Conservation (phyloP, 441 rosid genomes). For the Pelargonium fulgidum region DNA sequence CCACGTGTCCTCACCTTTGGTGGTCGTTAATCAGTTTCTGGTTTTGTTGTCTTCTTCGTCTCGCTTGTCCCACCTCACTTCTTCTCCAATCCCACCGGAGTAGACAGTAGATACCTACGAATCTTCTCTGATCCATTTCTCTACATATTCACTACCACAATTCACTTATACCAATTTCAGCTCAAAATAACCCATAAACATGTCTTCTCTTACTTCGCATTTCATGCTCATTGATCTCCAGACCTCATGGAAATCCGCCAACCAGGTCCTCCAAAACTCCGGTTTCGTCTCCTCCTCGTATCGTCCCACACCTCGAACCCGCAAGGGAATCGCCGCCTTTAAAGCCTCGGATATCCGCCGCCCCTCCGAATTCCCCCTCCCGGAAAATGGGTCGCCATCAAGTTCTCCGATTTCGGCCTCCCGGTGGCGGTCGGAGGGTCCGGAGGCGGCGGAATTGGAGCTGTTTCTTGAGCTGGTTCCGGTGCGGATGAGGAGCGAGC, state of each 20-base stretch:
- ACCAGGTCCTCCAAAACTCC: constrained; percentile 29
- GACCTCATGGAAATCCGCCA: constrained; percentile 57
- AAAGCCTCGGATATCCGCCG: constrained; percentile 53
- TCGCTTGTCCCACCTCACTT: constrained; percentile 28
- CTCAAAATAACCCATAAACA: constrained; percentile 26
- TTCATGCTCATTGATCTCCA: constrained; percentile 62
- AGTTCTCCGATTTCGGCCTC: constrained; percentile 31
- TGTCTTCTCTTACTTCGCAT: constrained; percentile 47
- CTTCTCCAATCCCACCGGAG: constrained; percentile 37
- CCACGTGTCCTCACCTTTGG: constrained; percentile 32
- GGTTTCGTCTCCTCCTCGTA: constrained; percentile 38
- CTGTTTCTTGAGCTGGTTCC: constrained; percentile 71
- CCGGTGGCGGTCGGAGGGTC: constrained; percentile 23
- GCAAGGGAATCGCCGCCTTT: constrained; percentile 36
- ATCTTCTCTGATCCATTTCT: constrained; percentile 38
- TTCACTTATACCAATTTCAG: not conserved
- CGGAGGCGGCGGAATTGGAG: constrained; percentile 47
- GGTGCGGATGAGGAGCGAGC: constrained; percentile 45
- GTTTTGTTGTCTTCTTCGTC: constrained; percentile 13
- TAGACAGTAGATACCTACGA: constrained; percentile 41
- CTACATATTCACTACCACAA: not conserved
- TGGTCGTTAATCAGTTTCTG: constrained; percentile 22
- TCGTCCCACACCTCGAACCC: constrained; percentile 50
- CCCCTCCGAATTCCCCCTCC: constrained; percentile 38
- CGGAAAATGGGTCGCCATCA: constrained; percentile 34